Base-by-base conservation (phyloP, 768 basidiomycete genomes). In the Termitomyces sp. region DNA sequence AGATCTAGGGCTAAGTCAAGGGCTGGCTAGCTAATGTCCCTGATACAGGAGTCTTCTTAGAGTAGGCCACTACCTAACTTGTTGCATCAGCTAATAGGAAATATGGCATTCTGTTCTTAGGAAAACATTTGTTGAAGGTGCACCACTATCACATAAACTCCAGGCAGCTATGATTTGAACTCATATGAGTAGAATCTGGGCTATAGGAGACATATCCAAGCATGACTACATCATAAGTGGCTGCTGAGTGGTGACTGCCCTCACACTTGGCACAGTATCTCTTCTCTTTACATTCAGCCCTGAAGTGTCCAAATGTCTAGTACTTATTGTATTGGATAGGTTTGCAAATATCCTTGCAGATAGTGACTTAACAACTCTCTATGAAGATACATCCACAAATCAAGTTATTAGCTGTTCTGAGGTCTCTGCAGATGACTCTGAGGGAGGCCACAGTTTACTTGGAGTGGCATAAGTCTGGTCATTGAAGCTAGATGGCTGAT, bases 281-380 rank as follows among this genome's bases (percentile, higher is more conserved):
- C 31, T 31, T 31, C 9, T 55, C 58, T 33, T 54, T 58, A 31
- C 53, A 26, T n/a, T n/a, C n/a, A n/a, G n/a, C n/a, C n/a, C n/a
- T n/a, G n/a, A n/a, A n/a, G n/a, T n/a, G n/a, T n/a, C n/a, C n/a
- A n/a, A n/a, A n/a, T n/a, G n/a, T n/a, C n/a, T n/a, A n/a, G n/a
- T n/a, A n/a, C n/a, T n/a, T n/a, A n/a, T n/a, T n/a, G n/a, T 14
- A n/a, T n/a, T n/a, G n/a, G n/a, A n/a, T n/a, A n/a, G n/a, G n/a
- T n/a, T n/a, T n/a, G n/a, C n/a, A n/a, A n/a, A n/a, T n/a, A n/a
- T n/a, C n/a, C n/a, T n/a, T n/a, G n/a, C n/a, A n/a, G n/a, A n/a
- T n/a, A n/a, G 41, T 38, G 9, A 55, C 35, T 2, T n/a, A 12
- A 5, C 40, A 35, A 15, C 45, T 46, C 1, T 11, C 33, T 9